Evolutionary conservation across 139 green algal genomes (phyloP).

Genomic region (Auxenochlorella pyrenoidosa): DNA sequence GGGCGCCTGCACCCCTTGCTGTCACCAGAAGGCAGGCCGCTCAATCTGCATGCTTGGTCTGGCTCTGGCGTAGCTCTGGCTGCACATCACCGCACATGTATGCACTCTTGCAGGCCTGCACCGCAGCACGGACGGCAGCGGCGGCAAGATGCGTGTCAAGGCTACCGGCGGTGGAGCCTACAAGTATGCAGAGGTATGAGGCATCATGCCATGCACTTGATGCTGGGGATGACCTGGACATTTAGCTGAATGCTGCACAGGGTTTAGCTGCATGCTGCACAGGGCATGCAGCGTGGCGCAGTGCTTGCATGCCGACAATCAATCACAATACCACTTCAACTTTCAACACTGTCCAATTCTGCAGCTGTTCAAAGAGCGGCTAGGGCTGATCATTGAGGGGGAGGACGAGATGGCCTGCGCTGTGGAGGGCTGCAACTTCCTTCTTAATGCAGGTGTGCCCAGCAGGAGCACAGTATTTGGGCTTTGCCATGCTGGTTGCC

Average conservation of each 20-base stretch:
- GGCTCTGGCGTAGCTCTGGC: neutral
- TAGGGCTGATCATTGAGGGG: slow-evolving; percentile 93
- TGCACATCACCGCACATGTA: neutral
- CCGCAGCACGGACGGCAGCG: slow-evolving; percentile 46
- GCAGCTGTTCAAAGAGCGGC: slow-evolving; percentile 76
- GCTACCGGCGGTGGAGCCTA: slow-evolving; percentile 87
- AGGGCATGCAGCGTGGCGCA: no score
- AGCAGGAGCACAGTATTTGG: no score
- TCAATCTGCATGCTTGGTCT: neutral
- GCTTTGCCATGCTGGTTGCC: no score
- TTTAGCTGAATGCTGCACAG: no score
- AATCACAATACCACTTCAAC: no score
- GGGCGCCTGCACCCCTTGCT: neutral
- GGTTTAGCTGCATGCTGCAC: no score
- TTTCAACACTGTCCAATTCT: neutral
- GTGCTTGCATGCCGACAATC: no score
- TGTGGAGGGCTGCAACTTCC: slow-evolving; percentile 94
- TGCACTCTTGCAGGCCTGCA: slow-evolving; percentile 72
- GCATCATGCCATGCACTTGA: neutral
- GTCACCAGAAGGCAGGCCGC: neutral
- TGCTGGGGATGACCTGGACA: neutral
- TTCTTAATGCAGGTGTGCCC: slow-evolving; percentile 77
- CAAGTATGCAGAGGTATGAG: slow-evolving; percentile 83
- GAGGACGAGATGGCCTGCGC: slow-evolving; percentile 96
- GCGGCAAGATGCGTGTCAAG: slow-evolving; percentile 63